phyloP scores from a whole-genome alignment of 2,329 filamentous ascomycete species.

The Cordyceps farinosa region DNA sequence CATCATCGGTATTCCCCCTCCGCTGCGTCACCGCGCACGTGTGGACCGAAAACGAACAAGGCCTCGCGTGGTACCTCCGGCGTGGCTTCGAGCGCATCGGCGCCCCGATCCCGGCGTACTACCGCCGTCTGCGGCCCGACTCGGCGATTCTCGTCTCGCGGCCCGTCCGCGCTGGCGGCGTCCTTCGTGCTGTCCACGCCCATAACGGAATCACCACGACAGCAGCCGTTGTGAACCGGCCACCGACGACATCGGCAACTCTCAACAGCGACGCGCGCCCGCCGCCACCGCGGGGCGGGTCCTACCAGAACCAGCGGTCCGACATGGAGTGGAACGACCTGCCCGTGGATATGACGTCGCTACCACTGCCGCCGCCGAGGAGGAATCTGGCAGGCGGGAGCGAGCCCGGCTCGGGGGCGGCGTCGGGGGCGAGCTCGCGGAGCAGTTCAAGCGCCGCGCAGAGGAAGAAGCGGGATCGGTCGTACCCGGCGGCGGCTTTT shows the following conservation, averaged over 20 bases:
- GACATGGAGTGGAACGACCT: conserved; percentile 65
- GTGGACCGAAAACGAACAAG: conserved; percentile 64
- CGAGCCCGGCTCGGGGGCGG: conserved; percentile 39
- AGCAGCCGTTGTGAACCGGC: conserved; percentile 32
- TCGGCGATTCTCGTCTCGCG: conserved; percentile 59
- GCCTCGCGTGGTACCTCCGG: conserved; percentile 57
- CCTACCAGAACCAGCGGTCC: conserved; percentile 57
- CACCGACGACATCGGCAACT: conserved; percentile 25
- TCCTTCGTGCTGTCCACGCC: conserved; percentile 22
- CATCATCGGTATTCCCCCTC: conserved; percentile 27
- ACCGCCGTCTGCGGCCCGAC: conserved; percentile 57
- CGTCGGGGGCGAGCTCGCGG: conserved; percentile 50
- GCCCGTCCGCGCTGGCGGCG: conserved; percentile 33
- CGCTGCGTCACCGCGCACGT: conserved; percentile 59
- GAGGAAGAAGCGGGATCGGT: conserved; percentile 55
- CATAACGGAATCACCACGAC: conserved; percentile 26
- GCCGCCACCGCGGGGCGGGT: conserved; percentile 34
- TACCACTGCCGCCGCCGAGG: conserved; percentile 29
- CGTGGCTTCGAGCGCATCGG: conserved; percentile 53
- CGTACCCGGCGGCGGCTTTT: conserved; percentile 62
- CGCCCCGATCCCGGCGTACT: conserved; percentile 54
- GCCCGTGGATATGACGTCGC: conserved; percentile 53
- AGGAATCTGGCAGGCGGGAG: conserved; percentile 25
- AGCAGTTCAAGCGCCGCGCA: conserved; percentile 48
- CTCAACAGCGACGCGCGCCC: conserved; percentile 21